Evolutionary conservation across 164 flowering plant species (phyloP), one percentile per base, ranked within the genome.

Genomic region (Magnolia changhungtana): DNA sequence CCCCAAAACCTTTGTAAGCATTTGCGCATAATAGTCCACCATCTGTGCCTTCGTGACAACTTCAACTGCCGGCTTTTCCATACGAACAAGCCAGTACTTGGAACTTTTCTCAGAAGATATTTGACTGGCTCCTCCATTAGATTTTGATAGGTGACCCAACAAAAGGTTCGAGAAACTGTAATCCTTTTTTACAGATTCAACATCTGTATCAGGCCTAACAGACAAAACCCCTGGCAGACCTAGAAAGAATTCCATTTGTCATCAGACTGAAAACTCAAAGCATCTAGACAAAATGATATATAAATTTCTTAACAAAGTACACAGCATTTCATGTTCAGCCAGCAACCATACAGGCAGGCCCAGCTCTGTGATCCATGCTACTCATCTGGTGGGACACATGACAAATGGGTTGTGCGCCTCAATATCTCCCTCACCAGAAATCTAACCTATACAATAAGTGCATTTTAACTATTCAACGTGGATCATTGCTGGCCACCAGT

Each of bases 1-100:
- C 67, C 95, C 89, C 83, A 95, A 72, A 78, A 93, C 97, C 80
- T 91, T 92, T 80, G 90, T 78, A 27, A 93, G 86, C 72, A 88
- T 80, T 72, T 88, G 89, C 51, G 82, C 89, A 85, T 84, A 95
- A 83, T 86, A 85, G 79, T 95, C 98, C 82, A 92, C 97, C 86
- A 88, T 86, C 74, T 89, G 95, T 11, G 95, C 91, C 85, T 93
- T 95, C 0, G 91, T 88, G 16, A 90, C 87, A 72, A 89, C 90
- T 77, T 86, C 88, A 71, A 84, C 83, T 14, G 84, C 73, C 16
- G 96, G 96, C 71, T 84, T 90, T 29, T 87, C 92, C 80, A 91
- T 83, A 52, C 86, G 83, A 84, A 95, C 98, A 74, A 92, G 85
- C 97, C 98, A 95, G 74, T 85, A 85, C 59, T 92, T 88, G 0